Conservation (phyloP, 2,329 filamentous ascomycete genomes). For the Calonectria leucothoes region DNA sequence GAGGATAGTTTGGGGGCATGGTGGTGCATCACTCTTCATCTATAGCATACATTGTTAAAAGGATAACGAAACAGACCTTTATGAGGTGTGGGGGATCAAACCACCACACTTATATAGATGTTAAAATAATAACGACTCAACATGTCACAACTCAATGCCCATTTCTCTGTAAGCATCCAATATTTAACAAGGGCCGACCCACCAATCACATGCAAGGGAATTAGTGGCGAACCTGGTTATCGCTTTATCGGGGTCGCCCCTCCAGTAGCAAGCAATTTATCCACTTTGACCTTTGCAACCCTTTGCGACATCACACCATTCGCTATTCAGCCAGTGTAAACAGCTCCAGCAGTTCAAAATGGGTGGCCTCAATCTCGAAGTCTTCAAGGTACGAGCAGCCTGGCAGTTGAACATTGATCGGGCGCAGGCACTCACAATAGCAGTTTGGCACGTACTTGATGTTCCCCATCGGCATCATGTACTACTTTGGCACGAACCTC, state of each 20-base stretch:
- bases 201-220: constrained; percentile 32
- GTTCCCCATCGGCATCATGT: constrained; percentile 99
- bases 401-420: background rate
- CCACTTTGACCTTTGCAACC: constrained; percentile 29
- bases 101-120: constrained; percentile 14
- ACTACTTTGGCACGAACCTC: constrained; percentile 99
- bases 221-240: constrained; percentile 30
- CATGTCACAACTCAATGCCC: background rate
- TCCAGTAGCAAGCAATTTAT: constrained; percentile 32
- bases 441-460: constrained; percentile 99
- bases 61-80: constrained; percentile 17
- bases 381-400: constrained; percentile 80
- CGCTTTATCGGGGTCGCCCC: constrained; percentile 37
- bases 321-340: constrained; percentile 8
- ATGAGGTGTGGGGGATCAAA: constrained; percentile 18
- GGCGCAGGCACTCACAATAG: constrained; percentile 5
- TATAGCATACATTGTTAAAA: constrained; percentile 16
- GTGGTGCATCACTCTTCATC: constrained; percentile 19
- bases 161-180: background rate
- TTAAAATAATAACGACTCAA: constrained; percentile 15
- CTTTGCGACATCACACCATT: constrained; percentile 24
- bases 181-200: background rate
- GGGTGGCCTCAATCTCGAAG: constrained; percentile 90
- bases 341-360: constrained; percentile 51
- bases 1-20: constrained; percentile 18